Evolutionary conservation across 148 eudicot genomes (phyloP).

Genomic region (Gaultheria prostrata): DNA sequence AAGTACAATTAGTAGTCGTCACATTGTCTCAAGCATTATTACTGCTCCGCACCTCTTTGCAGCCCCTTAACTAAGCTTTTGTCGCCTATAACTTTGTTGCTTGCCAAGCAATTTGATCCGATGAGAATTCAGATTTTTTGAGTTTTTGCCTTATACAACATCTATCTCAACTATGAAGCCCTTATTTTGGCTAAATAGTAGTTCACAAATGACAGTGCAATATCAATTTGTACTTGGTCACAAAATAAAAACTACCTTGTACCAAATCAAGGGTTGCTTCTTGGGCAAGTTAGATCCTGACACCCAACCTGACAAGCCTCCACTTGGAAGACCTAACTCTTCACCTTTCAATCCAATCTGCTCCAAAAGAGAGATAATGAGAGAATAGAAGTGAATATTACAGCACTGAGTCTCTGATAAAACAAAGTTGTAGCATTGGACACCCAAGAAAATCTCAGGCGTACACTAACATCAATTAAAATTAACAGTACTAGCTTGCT

Average conservation of each 20-base stretch:
- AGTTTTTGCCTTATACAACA: neutral
- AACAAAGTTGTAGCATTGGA: neutral
- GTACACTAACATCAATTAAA: neutral
- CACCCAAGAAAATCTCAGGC: neutral
- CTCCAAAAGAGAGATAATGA: neutral
- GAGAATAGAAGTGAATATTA: neutral
- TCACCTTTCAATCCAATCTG: constrained; percentile 61
- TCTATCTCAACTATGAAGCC: neutral
- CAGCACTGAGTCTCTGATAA: neutral
- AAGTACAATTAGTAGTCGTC: neutral
- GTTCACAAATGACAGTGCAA: neutral
- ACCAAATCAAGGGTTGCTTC: constrained; percentile 53
- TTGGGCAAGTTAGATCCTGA: constrained; percentile 41
- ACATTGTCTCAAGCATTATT: neutral
- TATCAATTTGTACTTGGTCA: constrained; percentile 41
- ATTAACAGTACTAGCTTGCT: neutral
- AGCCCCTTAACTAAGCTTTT: neutral
- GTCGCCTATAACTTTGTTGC: neutral
- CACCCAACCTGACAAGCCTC: constrained; percentile 44
- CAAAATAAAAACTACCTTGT: constrained; percentile 38
- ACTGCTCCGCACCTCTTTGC: neutral
- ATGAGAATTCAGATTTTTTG: neutral
- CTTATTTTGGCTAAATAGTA: neutral
- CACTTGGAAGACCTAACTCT: constrained; percentile 39
- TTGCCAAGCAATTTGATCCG: neutral